phyloP scores from a whole-genome alignment of 805 yeast species.

The Pichia deserticola region DNA sequence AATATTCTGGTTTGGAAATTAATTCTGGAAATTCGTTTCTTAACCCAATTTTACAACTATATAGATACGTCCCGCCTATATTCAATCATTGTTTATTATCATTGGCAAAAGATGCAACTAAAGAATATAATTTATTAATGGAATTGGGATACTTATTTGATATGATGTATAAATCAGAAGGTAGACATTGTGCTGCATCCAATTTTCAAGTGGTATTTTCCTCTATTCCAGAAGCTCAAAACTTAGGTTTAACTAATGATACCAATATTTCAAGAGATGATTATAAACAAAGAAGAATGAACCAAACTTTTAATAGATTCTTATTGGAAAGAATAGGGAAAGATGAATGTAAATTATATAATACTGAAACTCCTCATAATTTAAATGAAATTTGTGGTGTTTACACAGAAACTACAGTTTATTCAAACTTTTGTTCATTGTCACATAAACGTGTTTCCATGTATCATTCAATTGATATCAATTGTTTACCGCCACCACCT shows the following conservation, averaged over 20 bases:
- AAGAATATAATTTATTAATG: slow-evolving; percentile 47
- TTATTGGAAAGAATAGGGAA: slow-evolving; percentile 42
- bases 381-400: slow-evolving; percentile 34
- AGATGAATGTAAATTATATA: slow-evolving; percentile 38
- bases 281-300: slow-evolving; percentile 34
- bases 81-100: slow-evolving; percentile 56
- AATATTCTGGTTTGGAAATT: slow-evolving; percentile 79
- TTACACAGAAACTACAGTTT: slow-evolving; percentile 34
- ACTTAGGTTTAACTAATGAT: slow-evolving; percentile 44
- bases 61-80: slow-evolving; percentile 67
- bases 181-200: slow-evolving; percentile 71
- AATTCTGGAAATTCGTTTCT: slow-evolving; percentile 73
- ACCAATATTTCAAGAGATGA: slow-evolving; percentile 41
- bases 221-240: slow-evolving; percentile 41
- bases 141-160: slow-evolving; percentile 88
- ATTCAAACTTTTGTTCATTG: slow-evolving; percentile 34
- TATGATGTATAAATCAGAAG: slow-evolving; percentile 78
- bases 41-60: slow-evolving; percentile 73
- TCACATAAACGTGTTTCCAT: slow-evolving; percentile 29
- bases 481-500: slow-evolving; percentile 30
- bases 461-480: slow-evolving; percentile 38
- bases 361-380: slow-evolving; percentile 12
- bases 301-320: slow-evolving; percentile 53
- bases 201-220: slow-evolving; percentile 60
- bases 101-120: slow-evolving; percentile 46